Base-by-base conservation (phyloP, 768 basidiomycete species). In the Mycena indigotica region DNA sequence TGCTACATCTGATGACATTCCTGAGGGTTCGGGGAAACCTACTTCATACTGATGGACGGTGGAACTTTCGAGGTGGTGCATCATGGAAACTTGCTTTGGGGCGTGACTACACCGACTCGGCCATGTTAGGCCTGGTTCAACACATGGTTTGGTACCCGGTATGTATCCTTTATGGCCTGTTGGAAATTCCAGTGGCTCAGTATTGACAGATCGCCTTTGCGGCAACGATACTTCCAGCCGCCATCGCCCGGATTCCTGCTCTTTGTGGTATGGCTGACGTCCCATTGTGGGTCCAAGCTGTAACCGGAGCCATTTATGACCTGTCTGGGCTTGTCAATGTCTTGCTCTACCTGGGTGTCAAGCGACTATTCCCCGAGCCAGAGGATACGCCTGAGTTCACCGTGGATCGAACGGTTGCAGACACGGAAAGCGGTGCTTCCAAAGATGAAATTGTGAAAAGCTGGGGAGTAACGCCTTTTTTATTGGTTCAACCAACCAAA, bases 11-110 rank as follows among this genome's bases (percentile, higher is more conserved):
- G 10, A 51, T 63, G 41, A 63, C 72, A 46, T 60, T 67, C 16
- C 59, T 73, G 24, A 69, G 70, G 6, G 66, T 73, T 12, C 67
- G 72, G 16, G 72, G 72, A 1, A 72, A 73, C 52, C 53, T 73
- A 8, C 39, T 63, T 19, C 50, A 56, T 26, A 50, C 60, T 17
- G 69, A 66, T 12, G 62, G 65, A 17, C 51, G 50, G 30, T 66
- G 66, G 65, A 49, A 53, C 17, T 23, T 70, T 19, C 70, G 67
- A 15, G 60, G 57, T 26, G 60, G 61, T 6, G 65, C 65, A 6
- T 57, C 60, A 44, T 72, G 71, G 71, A 58, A 65, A 57, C 64
- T 70, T n/a, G 53, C 61, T 5, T 40, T 70, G n/a, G 61, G 63
- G 1, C 62, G 70, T 17, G 71, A 72, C 52, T 60, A 62, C 16